Evolutionary conservation across 2,329 filamentous ascomycete genomes (phyloP), one percentile per base, ranked within the genome.

Genomic region (Camillea tinctor): DNA sequence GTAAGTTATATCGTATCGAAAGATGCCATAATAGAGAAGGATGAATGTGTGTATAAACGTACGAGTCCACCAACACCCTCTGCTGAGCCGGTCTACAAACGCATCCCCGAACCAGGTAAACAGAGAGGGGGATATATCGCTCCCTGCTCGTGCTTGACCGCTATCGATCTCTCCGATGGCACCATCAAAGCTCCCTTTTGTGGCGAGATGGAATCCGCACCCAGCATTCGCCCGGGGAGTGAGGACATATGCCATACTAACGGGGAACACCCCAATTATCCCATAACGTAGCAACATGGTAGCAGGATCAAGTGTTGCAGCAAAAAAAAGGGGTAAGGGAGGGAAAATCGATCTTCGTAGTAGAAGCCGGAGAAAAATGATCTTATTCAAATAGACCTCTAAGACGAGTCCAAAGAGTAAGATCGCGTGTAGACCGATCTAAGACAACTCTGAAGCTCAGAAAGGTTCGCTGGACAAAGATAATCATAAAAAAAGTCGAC

Each of bases 41-140:
- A 5, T n/a, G n/a, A n/a, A n/a, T n/a, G n/a, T n/a, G n/a, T 22
- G 49, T n/a, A 50, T 15, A 11, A 48, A 58, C 60, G 21, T 73
- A 85, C 82, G 78, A 63, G 87, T 89, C 68, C 88, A 75, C 73
- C 88, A 86, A 69, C 88, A 90, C 20, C 87, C 86, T 59, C 84
- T 79, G 51, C 82, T 81, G 53, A 78, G 77, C 53, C 75, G 71
- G 69, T 89, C 87, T 19, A 77, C 82, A 61, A 90, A 79, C 21
- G 82, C 81, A 55, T 79, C 79, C 17, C 77, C 76, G 63, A 80
- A 77, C 66, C 89, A 79, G 59, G 80, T 86, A 70, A 84, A 89
- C 8, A 79, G 76, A 15, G 79, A 79, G 52, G 78, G 69, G 4
- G 74, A 63, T 13, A 84, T 71, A 21, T 75, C 75, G 50, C 82